Evolutionary conservation across 2,329 filamentous ascomycete species (phyloP).

Genomic region (Aspergillus brasiliensis): DNA sequence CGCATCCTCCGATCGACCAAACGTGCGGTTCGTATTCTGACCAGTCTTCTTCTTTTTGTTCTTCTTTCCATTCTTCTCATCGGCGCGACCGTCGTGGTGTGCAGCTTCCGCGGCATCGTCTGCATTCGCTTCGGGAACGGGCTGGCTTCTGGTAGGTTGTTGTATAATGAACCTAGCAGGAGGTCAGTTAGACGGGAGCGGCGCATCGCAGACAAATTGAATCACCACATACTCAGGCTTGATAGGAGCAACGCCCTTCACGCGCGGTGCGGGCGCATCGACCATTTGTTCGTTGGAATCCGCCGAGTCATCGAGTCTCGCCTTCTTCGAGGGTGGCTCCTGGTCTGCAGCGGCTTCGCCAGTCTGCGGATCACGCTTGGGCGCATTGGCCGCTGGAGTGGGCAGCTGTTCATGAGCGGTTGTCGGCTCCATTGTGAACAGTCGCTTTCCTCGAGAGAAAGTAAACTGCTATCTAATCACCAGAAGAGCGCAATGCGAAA

Average conservation of each 20-base stretch:
- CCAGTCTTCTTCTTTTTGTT: conserved; percentile 66
- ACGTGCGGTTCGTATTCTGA: conserved; percentile 81
- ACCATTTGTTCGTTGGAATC: conserved; percentile 25
- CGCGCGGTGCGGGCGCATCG: conserved; percentile 35
- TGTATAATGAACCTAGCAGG: conserved; percentile 35
- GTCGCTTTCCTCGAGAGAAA: background rate
- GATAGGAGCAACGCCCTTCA: conserved; percentile 67
- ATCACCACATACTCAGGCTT: conserved; percentile 65
- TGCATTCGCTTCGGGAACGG: conserved; percentile 41
- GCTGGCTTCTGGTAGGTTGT: conserved; percentile 20
- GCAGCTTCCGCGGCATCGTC: conserved; percentile 64
- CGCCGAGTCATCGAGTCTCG: conserved; percentile 53
- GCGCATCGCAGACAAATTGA: background rate
- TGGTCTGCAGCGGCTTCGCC: conserved; percentile 34
- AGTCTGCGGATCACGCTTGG: conserved; percentile 25
- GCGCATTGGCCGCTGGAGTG: conserved; percentile 18
- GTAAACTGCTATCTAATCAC: background rate
- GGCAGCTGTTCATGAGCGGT: conserved; percentile 7
- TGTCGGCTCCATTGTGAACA: conserved; percentile 17
- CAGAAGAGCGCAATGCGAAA: background rate
- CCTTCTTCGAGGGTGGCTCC: conserved; percentile 60
- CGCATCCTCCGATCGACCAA: conserved; percentile 76
- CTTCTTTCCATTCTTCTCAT: conserved; percentile 42
- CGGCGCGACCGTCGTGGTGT: conserved; percentile 45
- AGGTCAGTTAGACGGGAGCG: conserved; percentile 2